Conservation (phyloP, 2,329 filamentous ascomycete genomes). For the Colletotrichum euphorbiae region DNA sequence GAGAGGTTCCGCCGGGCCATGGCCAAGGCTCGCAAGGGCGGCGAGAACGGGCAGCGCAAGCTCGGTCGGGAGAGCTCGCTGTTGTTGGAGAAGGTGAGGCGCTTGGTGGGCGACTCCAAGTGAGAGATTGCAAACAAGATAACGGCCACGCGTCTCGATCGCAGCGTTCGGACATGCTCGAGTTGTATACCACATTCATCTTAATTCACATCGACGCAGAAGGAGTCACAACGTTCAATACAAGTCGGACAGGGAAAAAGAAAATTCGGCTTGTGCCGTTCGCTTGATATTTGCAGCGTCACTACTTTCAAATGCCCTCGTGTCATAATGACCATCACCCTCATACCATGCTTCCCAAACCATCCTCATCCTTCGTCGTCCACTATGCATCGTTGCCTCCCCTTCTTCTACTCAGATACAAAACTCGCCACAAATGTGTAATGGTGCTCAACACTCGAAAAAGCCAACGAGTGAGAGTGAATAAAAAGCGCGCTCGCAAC, state of each 20-base stretch:
- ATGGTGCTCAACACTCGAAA: constrained; percentile 21
- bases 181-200: constrained; percentile 33
- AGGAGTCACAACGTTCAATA: neutral
- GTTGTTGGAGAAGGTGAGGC: constrained; percentile 81
- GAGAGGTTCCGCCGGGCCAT: constrained; percentile 74
- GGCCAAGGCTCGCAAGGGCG: constrained; percentile 78
- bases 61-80: constrained; percentile 84
- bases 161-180: too few relatives aligned
- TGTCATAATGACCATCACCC: constrained; percentile 1
- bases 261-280: constrained; percentile 4
- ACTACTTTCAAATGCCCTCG: constrained; percentile 12
- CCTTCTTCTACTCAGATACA: constrained; percentile 5
- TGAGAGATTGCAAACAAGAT: neutral
- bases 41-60: constrained; percentile 77
- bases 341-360: constrained; percentile 7
- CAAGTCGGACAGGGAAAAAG: constrained; percentile 2
- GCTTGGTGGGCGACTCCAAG: constrained; percentile 66
- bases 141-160: too few relatives aligned
- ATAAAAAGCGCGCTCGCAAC: constrained; percentile 26
- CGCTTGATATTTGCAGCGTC: constrained; percentile 27
- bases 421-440: constrained; percentile 25
- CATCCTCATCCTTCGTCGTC: constrained; percentile 22
- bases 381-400: neutral
- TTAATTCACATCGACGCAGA: neutral
- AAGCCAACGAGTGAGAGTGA: constrained; percentile 18